Base-by-base conservation (phyloP, 139 green algal species). In the Parachlorella kessleri region DNA sequence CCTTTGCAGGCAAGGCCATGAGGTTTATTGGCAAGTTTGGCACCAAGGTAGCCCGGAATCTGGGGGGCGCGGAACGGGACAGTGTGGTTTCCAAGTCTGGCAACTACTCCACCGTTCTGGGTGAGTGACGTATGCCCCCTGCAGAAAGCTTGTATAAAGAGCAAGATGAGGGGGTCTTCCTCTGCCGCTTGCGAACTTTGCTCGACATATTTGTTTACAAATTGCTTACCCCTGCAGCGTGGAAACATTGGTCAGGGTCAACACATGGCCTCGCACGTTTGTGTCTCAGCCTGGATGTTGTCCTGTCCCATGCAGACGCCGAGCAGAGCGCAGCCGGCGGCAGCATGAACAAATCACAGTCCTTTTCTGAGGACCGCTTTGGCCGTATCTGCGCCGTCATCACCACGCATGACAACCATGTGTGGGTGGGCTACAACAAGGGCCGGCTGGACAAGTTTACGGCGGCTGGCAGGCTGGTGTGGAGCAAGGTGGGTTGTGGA, bases 371-470 rank as follows among this genome's bases (percentile, higher is more conserved):
- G 30, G 33, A 14, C 33, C 39, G 67, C 30, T 30, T 32, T 55
- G 68, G 55, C 59, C 7, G 7, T n/a, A 65, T 77, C 1, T 24
- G 54, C 4, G 66, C 40, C 26, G 30, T 96, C 24, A 76, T 86
- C 30, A 54, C 87, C n/a, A 72, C 73, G 2, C 55, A 79, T 36
- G 85, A 90, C 55, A 63, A 84, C 80, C 70, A 67, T 39, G 84
- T 96, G 72, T 88, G 80, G 72, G 82, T 93, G 30, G 83, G 32
- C 1, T 93, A 93, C 82, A 86, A 87, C 48, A 26, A 65, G 24
- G 92, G 92, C 6, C 41, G 72, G 37, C 66, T 96, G 41, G 88
- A 94, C 66, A 69, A 80, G 26, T 96, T 91, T 82, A 88, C 72
- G 2, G 76, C 87, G 36, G 39, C 72, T 14, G 89, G 90, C 30